These are phyloP conservation scores for Boletus fagicola DNA, from an alignment of 768 basidiomycete species.

Conservation along the genomic window DNA sequence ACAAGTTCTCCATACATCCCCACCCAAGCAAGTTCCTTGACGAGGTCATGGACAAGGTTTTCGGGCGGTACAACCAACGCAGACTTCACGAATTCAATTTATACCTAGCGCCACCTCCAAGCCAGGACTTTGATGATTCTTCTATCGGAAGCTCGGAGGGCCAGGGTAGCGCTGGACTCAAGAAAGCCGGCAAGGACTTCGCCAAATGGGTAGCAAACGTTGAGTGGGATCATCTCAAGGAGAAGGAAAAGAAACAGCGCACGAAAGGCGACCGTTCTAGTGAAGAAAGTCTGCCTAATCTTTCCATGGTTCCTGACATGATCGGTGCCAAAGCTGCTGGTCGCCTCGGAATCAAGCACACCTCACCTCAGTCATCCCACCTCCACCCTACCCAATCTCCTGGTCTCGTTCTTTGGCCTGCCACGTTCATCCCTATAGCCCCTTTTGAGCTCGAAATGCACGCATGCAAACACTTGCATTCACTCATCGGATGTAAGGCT, in stretches of 20 bases:
- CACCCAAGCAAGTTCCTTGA: slow-evolving; percentile 52
- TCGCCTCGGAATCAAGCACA: slow-evolving; percentile 36
- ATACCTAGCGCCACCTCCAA: slow-evolving; percentile 50
- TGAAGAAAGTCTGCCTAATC: slow-evolving; percentile 22
- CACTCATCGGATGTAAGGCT: slow-evolving; percentile 57
- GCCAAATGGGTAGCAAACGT: slow-evolving; percentile 37
- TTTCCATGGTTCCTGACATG: slow-evolving; percentile 27
- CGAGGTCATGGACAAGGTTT: slow-evolving; percentile 44
- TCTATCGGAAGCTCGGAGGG: slow-evolving; percentile 28
- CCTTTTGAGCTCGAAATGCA: slow-evolving; percentile 71
- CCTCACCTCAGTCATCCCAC: slow-evolving; percentile 14
- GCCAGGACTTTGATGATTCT: slow-evolving; percentile 19
- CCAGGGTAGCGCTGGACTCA: slow-evolving; percentile 22
- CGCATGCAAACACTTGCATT: slow-evolving; percentile 66
- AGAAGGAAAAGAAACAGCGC: slow-evolving; percentile 25
- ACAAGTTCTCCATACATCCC: slow-evolving; percentile 50
- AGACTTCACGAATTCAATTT: slow-evolving; percentile 51
- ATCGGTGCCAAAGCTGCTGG: slow-evolving; percentile 38
- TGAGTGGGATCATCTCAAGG: slow-evolving; percentile 36
- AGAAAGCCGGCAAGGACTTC: slow-evolving; percentile 33
- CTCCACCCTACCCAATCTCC: slow-evolving; percentile 51
- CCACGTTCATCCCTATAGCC: slow-evolving; percentile 55
- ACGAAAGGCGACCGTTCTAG: slow-evolving; percentile 27
- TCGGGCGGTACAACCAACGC: slow-evolving; percentile 46
- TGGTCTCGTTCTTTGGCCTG: slow-evolving; percentile 59